Percentiles rank a stretch among this genome's conserved stretches.
Conservation (phyloP, 2,329 filamentous ascomycete genomes). For the Xylariaceae sp. region DNA sequence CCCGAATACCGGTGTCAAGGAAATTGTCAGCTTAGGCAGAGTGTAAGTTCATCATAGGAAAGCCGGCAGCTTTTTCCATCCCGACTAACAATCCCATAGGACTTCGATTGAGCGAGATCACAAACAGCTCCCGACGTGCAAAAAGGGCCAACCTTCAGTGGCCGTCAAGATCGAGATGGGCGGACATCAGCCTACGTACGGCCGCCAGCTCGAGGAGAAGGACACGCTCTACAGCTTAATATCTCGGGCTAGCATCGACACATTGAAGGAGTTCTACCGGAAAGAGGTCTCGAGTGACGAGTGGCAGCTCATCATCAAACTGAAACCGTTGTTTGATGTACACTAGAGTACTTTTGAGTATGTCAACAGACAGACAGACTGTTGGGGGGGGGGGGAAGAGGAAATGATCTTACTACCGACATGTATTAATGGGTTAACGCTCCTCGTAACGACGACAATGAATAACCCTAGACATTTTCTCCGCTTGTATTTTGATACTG, state of each 20-base stretch:
- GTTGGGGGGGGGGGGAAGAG: neutral
- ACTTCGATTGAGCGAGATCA: slow-evolving; percentile 96
- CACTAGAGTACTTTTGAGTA: slow-evolving; percentile 46
- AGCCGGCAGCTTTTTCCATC: neutral
- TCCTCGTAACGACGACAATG: neutral
- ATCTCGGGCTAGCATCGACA: slow-evolving; percentile 86
- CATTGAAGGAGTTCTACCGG: slow-evolving; percentile 93
- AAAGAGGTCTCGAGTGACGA: slow-evolving; percentile 67
- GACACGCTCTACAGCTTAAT: slow-evolving; percentile 88
- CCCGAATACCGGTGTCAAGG: slow-evolving; percentile 76
- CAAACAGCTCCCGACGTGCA: slow-evolving; percentile 89
- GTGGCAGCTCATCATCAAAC: slow-evolving; percentile 91
- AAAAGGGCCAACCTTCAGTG: slow-evolving; percentile 95
- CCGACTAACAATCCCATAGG: slow-evolving; percentile 52
- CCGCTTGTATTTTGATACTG: neutral
- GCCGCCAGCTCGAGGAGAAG: slow-evolving; percentile 89
- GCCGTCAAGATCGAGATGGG: slow-evolving; percentile 97
- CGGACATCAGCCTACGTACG: slow-evolving; percentile 88
- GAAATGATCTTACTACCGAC: neutral
- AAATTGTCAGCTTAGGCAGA: slow-evolving; percentile 83
- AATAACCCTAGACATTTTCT: neutral
- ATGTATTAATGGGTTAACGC: neutral
- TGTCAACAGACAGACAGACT: neutral
- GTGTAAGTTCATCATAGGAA: slow-evolving; percentile 67
- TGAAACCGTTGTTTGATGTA: slow-evolving; percentile 94